Base-by-base conservation (phyloP, 768 basidiomycete genomes). In the Rhodosporidiobolus sp. region DNA sequence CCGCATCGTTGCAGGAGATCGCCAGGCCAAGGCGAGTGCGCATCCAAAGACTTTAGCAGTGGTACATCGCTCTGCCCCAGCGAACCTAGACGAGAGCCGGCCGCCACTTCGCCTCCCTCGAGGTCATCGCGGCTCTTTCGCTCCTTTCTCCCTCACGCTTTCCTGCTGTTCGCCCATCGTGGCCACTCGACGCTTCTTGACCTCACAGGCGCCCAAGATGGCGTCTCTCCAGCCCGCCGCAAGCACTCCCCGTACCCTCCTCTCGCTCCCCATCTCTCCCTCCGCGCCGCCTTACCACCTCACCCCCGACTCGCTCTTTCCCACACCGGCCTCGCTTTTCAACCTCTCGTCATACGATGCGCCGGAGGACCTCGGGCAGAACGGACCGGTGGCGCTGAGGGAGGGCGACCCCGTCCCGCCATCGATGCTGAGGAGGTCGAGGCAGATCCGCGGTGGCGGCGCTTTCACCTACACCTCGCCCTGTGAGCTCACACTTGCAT, bases 341-440 rank as follows among this genome's bases (percentile, higher is more conserved):
- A 22, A n/a, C n/a, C n/a, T 10, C 74, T 76, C 46, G 54, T 62
- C 7, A 49, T 76, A 69, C 62, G 57, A 57, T 4, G 67, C 74
- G 6, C 70, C 74, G 9, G 60, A 55, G 10, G 63, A 65, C 9
- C 26, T 69, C 11, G 67, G 56, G 6, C 55, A 58, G 46, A 24
- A 35, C 5, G 74, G 70, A 9, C 74, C 67, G 11, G 68, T 76
- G 2, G 63, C 74, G 5, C 59, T 75, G 30, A 69, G 49, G 52
- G 43, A 46, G 17, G 74, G 74, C 20, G 74, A 72, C 38, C 56
- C 70, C 1, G 67, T 72, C 2, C 70, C 74, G 38, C 78, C 78
- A 12, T 64, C 66, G 11, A 77, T 75, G 70, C 57, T 75, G 8
- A 32, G 78, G 26, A 60, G 77, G 30, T 63, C 66, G 1, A 14